Conservation (phyloP, 441 rosid species). For the Erysimum pusillum region DNA sequence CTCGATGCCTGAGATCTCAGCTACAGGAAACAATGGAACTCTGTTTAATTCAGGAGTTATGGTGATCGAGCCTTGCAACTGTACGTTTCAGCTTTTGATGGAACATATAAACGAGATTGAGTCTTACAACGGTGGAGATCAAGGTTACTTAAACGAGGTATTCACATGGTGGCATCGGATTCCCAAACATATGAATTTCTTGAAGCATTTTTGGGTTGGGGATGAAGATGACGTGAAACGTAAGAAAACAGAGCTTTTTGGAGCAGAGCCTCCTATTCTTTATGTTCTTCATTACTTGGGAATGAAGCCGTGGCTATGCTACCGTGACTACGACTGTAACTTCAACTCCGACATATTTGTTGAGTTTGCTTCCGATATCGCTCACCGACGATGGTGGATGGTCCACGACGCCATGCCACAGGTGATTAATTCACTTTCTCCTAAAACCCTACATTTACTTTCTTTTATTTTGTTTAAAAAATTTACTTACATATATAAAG, state of each 20-base stretch:
- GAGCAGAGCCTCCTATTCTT: constrained; percentile 79
- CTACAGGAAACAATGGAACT: constrained; percentile 88
- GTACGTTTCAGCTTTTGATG: constrained; percentile 92
- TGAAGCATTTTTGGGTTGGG: constrained; percentile 92
- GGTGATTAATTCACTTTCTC: constrained; percentile 27
- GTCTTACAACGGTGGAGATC: constrained; percentile 97
- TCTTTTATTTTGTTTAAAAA: not conserved
- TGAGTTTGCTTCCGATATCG: constrained; percentile 86
- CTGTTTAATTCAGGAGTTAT: constrained; percentile 92
- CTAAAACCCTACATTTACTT: not conserved
- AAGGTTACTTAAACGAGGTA: constrained; percentile 86
- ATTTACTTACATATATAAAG: not conserved
- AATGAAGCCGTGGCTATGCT: constrained; percentile 89
- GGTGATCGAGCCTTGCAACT: constrained; percentile 90
- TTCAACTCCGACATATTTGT: constrained; percentile 78
- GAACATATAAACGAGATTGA: constrained; percentile 86
- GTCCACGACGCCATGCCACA: constrained; percentile 90
- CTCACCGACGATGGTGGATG: constrained; percentile 89
- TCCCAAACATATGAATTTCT: constrained; percentile 85
- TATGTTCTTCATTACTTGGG: constrained; percentile 91
- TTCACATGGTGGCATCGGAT: constrained; percentile 98
- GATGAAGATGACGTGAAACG: constrained; percentile 76
- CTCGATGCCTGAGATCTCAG: constrained; percentile 88
- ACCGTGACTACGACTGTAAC: constrained; percentile 89
- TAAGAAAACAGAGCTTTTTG: constrained; percentile 77